Evolutionary conservation across 352 stramenopile genomes (phyloP), one percentile per base, ranked within the genome.

Genomic region (Pythium angustatum): DNA sequence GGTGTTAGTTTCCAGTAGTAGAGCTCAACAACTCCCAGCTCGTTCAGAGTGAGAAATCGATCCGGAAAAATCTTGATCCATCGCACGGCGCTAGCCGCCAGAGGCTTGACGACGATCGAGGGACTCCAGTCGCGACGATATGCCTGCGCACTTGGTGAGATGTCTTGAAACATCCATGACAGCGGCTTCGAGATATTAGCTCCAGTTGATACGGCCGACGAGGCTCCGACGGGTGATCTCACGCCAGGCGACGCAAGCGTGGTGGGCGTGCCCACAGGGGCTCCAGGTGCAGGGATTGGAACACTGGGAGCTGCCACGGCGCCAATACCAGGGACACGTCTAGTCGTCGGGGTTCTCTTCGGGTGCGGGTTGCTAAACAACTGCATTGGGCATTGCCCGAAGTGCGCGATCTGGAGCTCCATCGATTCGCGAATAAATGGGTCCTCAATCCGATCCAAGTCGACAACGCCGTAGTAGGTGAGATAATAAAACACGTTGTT

Each of bases 401-500:
- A 99, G 75, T 99, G 97, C 5, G 94, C 92, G 59, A 99, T 99
- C 78, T 99, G 98, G 36, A 98, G 75, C 75, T 98, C 94, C 72
- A 97, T 98, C 17, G 96, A 97, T 34, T 97, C 92, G 44, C 88
- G 81, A 56, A 97, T 72, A 45, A 96, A 94, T 5, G 97, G 76
- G 47, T 99, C 94, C 43, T 99, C 87, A 45, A 99, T 98, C 31
- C 78, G 71, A 64, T 99, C 97, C 17, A 99, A 69, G 72, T 99
- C 97, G 24, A 99, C 96, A 60, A 98, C 81, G 15, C 87, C 89
- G 57, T 96, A 94, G 68, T 97, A 97, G 40, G 89, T 94, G 34
- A 97, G 64, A 51, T 97, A 95, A 66, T 96, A 96, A 65, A 99
- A 99, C 5, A 99, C 78, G 68, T 99, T 99, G 65, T 98, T 88